Percentiles rank a stretch among this genome's conserved stretches.
Evolutionary conservation across 2,329 filamentous ascomycete genomes (phyloP).

Genomic region (Orbilia brochopaga): DNA sequence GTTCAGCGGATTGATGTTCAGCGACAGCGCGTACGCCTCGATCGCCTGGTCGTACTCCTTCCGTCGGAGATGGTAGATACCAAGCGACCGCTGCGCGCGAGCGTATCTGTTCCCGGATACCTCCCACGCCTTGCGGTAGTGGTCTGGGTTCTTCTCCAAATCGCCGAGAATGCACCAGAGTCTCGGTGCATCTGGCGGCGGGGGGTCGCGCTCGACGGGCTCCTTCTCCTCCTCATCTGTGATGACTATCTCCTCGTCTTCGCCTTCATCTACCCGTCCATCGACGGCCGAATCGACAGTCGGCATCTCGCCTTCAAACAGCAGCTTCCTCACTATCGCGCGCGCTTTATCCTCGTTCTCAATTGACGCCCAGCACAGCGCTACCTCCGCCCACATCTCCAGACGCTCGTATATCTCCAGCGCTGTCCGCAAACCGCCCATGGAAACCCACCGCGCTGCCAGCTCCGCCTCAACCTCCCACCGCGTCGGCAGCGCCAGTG

Average conservation of each 20-base stretch:
- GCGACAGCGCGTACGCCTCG: constrained; percentile 77
- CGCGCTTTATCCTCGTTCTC: constrained; percentile 83
- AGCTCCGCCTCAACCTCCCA: constrained; percentile 96
- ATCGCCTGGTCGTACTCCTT: constrained; percentile 73
- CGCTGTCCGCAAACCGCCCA: constrained; percentile 86
- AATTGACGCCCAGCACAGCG: constrained; percentile 81
- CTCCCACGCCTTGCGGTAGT: constrained; percentile 88
- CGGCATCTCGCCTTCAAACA: constrained; percentile 67
- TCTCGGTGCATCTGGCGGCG: constrained; percentile 81
- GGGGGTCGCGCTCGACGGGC: constrained; percentile 64
- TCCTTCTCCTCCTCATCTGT: constrained; percentile 64
- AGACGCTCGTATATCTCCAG: constrained; percentile 95
- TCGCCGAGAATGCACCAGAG: constrained; percentile 94
- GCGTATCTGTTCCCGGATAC: constrained; percentile 81
- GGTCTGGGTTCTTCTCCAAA: constrained; percentile 73
- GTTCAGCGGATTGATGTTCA: constrained; percentile 79
- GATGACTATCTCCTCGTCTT: constrained; percentile 65
- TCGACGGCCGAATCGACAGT: constrained; percentile 60
- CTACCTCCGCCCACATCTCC: constrained; percentile 92
- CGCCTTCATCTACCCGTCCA: constrained; percentile 60
- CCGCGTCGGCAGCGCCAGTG: constrained; percentile 79
- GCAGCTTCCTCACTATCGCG: constrained; percentile 74
- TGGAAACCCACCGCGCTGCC: constrained; percentile 85
- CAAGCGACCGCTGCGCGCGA: constrained; percentile 84
- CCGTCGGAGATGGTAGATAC: constrained; percentile 73